These are phyloP conservation scores for Candida sp. DNA, from an alignment of 1,139 yeast genomes.

Conservation along the genomic window DNA sequence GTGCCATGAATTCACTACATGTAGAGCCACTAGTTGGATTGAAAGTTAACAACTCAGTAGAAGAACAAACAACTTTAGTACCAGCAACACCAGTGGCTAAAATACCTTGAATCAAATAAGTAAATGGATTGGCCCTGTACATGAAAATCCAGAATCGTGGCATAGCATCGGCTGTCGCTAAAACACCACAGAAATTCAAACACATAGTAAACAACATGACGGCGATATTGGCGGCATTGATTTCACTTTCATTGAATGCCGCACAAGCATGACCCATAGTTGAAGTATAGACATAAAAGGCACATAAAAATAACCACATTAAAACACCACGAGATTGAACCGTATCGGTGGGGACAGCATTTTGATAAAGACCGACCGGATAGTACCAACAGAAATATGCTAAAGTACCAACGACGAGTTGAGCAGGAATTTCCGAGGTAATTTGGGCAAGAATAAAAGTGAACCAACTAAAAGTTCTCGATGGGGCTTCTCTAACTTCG, in stretches of 20 bases:
- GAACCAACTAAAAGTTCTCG: constrained; percentile 26
- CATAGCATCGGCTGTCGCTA: constrained; percentile 20
- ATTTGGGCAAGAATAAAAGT: constrained; percentile 56
- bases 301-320: constrained; percentile 40
- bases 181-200: constrained; percentile 33
- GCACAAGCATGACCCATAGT: constrained; percentile 39
- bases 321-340: constrained; percentile 37
- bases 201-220: constrained; percentile 24
- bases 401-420: constrained; percentile 58
- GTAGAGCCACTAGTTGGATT: constrained; percentile 44
- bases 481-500: constrained; percentile 33
- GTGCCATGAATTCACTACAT: constrained; percentile 52
- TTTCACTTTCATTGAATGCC: constrained; percentile 34
- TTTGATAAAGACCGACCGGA: constrained; percentile 67
- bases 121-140: constrained; percentile 66
- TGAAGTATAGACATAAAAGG: constrained; percentile 30
- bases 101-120: constrained; percentile 45
- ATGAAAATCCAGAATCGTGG: constrained; percentile 51
- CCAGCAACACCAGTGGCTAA: constrained; percentile 35
- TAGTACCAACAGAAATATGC: constrained; percentile 77
- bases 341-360: constrained; percentile 37
- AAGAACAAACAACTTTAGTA: constrained; percentile 22
- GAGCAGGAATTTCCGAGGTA: constrained; percentile 76
- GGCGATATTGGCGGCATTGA: constrained; percentile 36
- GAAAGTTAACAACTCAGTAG: constrained; percentile 22